Percentiles rank a stretch among this genome's conserved stretches.
Evolutionary conservation across 73 alveolate species (phyloP).

Genomic region (Blepharisma stoltei): DNA sequence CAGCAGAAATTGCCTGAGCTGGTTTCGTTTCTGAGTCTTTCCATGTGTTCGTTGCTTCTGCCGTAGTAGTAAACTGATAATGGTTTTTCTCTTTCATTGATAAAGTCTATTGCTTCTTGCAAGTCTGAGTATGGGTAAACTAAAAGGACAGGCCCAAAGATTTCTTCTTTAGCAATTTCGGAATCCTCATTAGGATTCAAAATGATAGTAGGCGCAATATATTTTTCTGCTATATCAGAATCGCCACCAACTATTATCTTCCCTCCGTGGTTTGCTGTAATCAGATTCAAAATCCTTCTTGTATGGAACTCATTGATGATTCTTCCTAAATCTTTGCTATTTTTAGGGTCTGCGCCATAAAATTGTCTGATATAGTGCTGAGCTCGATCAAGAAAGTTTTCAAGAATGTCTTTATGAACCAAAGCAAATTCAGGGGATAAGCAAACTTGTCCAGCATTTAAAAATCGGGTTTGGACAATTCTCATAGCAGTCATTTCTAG

Average conservation of each 20-base stretch:
- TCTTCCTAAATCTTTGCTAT: slow-evolving; percentile 59
- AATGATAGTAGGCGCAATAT: slow-evolving; percentile 55
- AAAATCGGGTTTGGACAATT: slow-evolving; percentile 82
- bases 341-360: slow-evolving; percentile 72
- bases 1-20: slow-evolving; percentile 74
- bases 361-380: slow-evolving; percentile 52
- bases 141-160: slow-evolving; percentile 90
- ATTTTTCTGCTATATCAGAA: slow-evolving; percentile 31
- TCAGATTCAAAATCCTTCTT: slow-evolving; percentile 60
- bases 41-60: slow-evolving; percentile 46
- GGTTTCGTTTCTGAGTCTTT: slow-evolving; percentile 71
- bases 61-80: slow-evolving; percentile 83
- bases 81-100: slow-evolving; percentile 85
- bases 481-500: slow-evolving; percentile 77
- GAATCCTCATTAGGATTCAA: slow-evolving; percentile 41
- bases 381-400: slow-evolving; percentile 53
- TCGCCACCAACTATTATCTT: slow-evolving; percentile 73
- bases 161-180: slow-evolving; percentile 65
- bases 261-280: slow-evolving; percentile 61
- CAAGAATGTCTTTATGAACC: slow-evolving; percentile 60
- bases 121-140: slow-evolving; percentile 64
- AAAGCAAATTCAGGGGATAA: slow-evolving; percentile 87
- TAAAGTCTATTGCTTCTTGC: slow-evolving; percentile 72
- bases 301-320: slow-evolving; percentile 73
- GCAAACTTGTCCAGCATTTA: slow-evolving; percentile 87